Evolutionary conservation across 2,329 filamentous ascomycete genomes (phyloP).

Genomic region (Trichoderma oligosporum): DNA sequence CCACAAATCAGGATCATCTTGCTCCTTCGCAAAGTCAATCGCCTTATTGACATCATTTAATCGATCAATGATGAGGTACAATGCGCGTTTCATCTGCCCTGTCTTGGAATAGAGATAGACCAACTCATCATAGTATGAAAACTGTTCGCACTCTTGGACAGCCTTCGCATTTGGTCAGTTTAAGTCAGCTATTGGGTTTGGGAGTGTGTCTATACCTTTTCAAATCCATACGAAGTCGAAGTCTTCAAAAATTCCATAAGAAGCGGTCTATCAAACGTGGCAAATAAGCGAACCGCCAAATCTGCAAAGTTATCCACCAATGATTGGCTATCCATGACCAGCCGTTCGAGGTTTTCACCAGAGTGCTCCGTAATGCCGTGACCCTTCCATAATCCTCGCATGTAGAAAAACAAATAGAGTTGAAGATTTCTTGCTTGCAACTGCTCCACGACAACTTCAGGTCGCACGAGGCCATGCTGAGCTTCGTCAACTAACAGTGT

Average conservation of each 20-base stretch:
- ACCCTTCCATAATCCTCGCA: slow-evolving; percentile 80
- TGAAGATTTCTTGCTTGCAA: slow-evolving; percentile 63
- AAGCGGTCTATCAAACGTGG: slow-evolving; percentile 71
- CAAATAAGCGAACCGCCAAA: slow-evolving; percentile 80
- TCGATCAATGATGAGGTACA: slow-evolving; percentile 92
- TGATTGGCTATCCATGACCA: slow-evolving; percentile 57
- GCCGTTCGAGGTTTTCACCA: slow-evolving; percentile 52
- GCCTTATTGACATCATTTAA: slow-evolving; percentile 87
- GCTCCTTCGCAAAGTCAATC: slow-evolving; percentile 90
- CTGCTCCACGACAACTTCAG: slow-evolving; percentile 73
- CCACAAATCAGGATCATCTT: slow-evolving; percentile 90
- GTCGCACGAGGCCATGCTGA: slow-evolving; percentile 78
- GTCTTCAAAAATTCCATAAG: slow-evolving; percentile 84
- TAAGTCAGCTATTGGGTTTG: slow-evolving; percentile 20
- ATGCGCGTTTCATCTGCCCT: slow-evolving; percentile 84
- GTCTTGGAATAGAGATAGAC: slow-evolving; percentile 95
- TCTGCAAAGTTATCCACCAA: slow-evolving; percentile 86
- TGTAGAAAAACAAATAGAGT: slow-evolving; percentile 87
- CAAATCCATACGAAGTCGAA: slow-evolving; percentile 84
- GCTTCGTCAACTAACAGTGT: slow-evolving; percentile 86
- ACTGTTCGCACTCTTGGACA: slow-evolving; percentile 72
- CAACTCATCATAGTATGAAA: slow-evolving; percentile 84
- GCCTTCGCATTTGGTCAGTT: slow-evolving; percentile 41
- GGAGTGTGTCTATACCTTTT: slow-evolving; percentile 50
- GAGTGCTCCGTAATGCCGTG: slow-evolving; percentile 57